A percentile compares a stretch with the other conserved stretches of the same genome.
These are phyloP conservation scores for Aegilops longissima DNA, from an alignment of 176 grass and related monocot species.

Conservation along the genomic window DNA sequence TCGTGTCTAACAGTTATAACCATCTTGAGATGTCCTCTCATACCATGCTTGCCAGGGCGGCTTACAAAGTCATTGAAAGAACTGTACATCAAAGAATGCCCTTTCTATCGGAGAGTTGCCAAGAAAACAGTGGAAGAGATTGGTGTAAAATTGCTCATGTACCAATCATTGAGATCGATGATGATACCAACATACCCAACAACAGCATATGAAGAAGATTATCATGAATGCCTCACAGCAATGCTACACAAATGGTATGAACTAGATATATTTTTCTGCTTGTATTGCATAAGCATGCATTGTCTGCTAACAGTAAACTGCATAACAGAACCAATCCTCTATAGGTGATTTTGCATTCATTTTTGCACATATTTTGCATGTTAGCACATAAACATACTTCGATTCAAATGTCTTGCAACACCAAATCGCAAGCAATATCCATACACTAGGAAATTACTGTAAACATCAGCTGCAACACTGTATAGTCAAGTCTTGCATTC, in stretches of 20 bases:
- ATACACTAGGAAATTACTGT: background rate
- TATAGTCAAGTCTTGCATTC: background rate
- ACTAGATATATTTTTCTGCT: background rate
- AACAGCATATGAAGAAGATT: constrained; percentile 29
- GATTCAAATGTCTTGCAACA: background rate
- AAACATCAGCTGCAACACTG: background rate
- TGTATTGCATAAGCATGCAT: background rate
- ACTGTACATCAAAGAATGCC: constrained; percentile 57
- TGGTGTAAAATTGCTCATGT: constrained; percentile 61
- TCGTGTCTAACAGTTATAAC: constrained; percentile 36
- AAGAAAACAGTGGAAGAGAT: constrained; percentile 34
- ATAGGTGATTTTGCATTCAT: background rate
- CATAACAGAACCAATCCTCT: background rate
- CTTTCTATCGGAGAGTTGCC: constrained; percentile 42
- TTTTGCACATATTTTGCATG: background rate
- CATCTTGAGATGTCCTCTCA: constrained; percentile 50
- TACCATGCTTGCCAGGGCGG: constrained; percentile 44
- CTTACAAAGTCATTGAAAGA: constrained; percentile 52
- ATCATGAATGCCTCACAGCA: constrained; percentile 1
- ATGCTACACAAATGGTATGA: constrained; percentile 18
- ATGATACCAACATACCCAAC: background rate
- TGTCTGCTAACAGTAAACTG: background rate
- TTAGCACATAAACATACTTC: background rate
- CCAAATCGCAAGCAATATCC: background rate
- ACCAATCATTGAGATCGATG: constrained; percentile 40